Evolutionary conservation across 176 grass and related monocot genomes (phyloP).

Genomic region (Saccharum officinarum): DNA sequence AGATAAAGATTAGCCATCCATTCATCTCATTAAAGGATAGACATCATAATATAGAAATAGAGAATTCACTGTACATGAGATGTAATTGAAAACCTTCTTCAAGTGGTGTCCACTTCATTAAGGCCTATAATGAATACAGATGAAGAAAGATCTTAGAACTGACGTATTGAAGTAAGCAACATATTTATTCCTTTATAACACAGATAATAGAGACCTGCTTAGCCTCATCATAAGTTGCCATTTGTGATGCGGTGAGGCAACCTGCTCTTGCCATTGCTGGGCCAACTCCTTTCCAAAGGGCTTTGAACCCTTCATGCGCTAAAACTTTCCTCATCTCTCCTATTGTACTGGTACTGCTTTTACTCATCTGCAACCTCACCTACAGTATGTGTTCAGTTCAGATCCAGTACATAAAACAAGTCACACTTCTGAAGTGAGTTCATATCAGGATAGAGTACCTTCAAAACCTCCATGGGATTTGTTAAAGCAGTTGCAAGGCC

Average conservation of each 20-base stretch:
- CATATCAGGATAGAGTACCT: constrained; percentile 49
- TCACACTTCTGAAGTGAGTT: constrained; percentile 15
- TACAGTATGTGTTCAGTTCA: constrained; percentile 36
- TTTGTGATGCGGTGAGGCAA: constrained; percentile 90
- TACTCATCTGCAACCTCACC: constrained; percentile 90
- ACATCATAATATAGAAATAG: constrained; percentile 23
- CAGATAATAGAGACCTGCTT: constrained; percentile 56
- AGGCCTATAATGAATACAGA: constrained; percentile 50
- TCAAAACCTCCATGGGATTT: constrained; percentile 86
- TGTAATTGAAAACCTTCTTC: constrained; percentile 89
- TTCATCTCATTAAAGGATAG: constrained; percentile 34
- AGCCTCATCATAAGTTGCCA: constrained; percentile 94
- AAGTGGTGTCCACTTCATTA: constrained; percentile 77
- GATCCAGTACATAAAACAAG: constrained; percentile 7
- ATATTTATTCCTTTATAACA: background rate
- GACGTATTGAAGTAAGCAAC: background rate
- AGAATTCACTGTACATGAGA: constrained; percentile 84
- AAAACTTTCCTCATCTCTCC: constrained; percentile 69
- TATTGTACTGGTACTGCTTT: constrained; percentile 51
- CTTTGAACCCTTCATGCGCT: constrained; percentile 70
- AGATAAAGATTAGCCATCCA: constrained; percentile 38
- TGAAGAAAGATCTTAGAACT: constrained; percentile 5
- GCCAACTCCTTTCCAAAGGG: constrained; percentile 97
- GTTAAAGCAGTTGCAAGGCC: constrained; percentile 77
- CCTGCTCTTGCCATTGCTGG: constrained; percentile 94